Evolutionary conservation across 805 yeast genomes (phyloP).

Genomic region (Starmerella potacharoeniae): DNA sequence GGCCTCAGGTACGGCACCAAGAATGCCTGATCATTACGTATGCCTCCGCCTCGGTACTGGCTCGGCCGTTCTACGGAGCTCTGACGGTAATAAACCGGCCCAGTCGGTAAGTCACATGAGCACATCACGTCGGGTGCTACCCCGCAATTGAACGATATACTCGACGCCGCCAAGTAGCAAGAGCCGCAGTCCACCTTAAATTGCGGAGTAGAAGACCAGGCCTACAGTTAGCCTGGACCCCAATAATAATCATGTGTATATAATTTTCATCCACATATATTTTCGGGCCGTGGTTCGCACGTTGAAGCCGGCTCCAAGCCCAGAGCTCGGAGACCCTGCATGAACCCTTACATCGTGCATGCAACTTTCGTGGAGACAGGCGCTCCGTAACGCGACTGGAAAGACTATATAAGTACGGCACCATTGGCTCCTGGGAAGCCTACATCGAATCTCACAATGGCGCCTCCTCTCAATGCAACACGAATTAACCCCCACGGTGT

Average conservation of each 20-base stretch:
- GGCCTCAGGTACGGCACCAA: too few relatives aligned
- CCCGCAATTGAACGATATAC: background rate
- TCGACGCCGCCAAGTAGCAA: background rate
- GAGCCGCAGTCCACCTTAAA: too few relatives aligned
- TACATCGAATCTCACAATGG: background rate
- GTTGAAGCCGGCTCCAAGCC: background rate
- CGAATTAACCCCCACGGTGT: constrained; percentile 35
- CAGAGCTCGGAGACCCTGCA: background rate
- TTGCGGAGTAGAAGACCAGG: too few relatives aligned
- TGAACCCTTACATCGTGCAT: background rate
- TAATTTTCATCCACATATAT: background rate
- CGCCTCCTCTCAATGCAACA: constrained; percentile 28
- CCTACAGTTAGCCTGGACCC: too few relatives aligned
- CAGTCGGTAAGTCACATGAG: background rate
- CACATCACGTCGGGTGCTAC: background rate
- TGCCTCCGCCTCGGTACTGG: background rate
- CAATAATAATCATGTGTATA: too few relatives aligned
- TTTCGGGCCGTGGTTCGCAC: background rate
- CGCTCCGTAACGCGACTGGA: background rate
- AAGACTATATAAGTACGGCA: background rate
- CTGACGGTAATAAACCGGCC: constrained; percentile 1
- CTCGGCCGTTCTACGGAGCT: constrained; percentile 2
- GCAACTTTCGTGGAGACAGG: background rate
- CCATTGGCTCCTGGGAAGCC: background rate
- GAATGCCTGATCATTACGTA: background rate